These are phyloP conservation scores for Trichoderma endophyticum DNA, from an alignment of 2,329 filamentous ascomycete genomes.

Conservation along the genomic window DNA sequence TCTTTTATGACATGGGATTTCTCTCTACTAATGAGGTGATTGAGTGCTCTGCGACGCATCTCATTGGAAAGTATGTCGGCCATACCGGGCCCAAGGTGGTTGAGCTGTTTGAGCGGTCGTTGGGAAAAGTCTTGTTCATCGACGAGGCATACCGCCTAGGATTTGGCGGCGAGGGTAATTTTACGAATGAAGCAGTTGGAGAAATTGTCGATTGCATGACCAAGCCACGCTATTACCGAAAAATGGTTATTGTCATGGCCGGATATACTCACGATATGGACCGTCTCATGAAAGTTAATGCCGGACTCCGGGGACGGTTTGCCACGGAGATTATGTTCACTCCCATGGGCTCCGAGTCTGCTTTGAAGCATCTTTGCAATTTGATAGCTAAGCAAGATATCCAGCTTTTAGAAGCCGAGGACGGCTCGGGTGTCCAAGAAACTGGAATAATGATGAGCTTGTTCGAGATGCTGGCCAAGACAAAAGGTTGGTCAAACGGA, in stretches of 20 bases:
- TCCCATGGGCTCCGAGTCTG: background rate
- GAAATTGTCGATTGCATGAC: constrained; percentile 14
- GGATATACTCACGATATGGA: constrained; percentile 18
- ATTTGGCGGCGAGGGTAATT: background rate
- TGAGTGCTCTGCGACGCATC: background rate
- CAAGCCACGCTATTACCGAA: constrained; percentile 10
- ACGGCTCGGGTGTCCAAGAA: background rate
- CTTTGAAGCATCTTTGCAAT: background rate
- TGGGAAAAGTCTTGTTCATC: background rate
- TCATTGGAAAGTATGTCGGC: background rate
- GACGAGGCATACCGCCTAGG: background rate
- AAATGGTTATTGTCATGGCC: constrained; percentile 18
- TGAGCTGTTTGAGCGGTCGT: background rate
- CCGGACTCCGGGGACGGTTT: background rate
- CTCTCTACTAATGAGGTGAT: background rate
- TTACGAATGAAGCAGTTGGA: background rate
- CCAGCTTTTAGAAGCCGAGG: background rate
- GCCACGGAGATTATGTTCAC: background rate
- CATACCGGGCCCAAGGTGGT: background rate
- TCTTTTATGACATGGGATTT: background rate
- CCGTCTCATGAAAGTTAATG: background rate
- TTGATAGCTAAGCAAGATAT: background rate
- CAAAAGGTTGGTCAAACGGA: background rate
- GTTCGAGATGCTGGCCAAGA: background rate
- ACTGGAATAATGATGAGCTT: background rate